Conservation (phyloP, 768 basidiomycete genomes). For the Suillus discolor region DNA sequence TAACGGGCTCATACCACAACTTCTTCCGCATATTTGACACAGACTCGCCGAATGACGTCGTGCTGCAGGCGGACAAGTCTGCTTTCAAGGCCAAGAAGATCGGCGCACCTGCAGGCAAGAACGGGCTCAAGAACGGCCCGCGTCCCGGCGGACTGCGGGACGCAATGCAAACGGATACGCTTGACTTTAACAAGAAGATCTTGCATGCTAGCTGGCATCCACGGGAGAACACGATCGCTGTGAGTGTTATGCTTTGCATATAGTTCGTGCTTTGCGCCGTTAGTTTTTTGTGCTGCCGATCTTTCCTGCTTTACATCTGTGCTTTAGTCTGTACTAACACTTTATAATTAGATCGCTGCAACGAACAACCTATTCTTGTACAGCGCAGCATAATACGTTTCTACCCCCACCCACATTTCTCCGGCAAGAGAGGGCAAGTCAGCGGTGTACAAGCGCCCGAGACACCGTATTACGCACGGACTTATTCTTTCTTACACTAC, state of each 20-base stretch:
- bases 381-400: conserved; percentile 40
- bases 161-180: conserved; percentile 81
- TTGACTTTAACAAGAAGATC: conserved; percentile 98
- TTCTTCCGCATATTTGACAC: conserved; percentile 99
- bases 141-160: conserved; percentile 73
- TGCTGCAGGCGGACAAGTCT: conserved; percentile 97
- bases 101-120: conserved; percentile 80
- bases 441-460: conserved; percentile 7
- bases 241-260: conserved; percentile 42
- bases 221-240: conserved; percentile 96
- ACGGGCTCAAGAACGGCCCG: conserved; percentile 69
- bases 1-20: conserved; percentile 99
- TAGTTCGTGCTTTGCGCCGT: background rate
- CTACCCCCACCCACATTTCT: background rate
- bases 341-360: conserved; percentile 74
- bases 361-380: conserved; percentile 51
- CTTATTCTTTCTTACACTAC: conserved; percentile 16
- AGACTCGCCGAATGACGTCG: conserved; percentile 84
- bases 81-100: conserved; percentile 99
- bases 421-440: conserved; percentile 10
- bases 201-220: conserved; percentile 98
- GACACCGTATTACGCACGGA: conserved; percentile 25
- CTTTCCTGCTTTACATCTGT: conserved; percentile 10
- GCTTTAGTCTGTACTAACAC: background rate
- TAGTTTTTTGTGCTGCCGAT: background rate